phyloP scores from a whole-genome alignment of 23 red algal genomes.

The Gracilaria caudata region DNA sequence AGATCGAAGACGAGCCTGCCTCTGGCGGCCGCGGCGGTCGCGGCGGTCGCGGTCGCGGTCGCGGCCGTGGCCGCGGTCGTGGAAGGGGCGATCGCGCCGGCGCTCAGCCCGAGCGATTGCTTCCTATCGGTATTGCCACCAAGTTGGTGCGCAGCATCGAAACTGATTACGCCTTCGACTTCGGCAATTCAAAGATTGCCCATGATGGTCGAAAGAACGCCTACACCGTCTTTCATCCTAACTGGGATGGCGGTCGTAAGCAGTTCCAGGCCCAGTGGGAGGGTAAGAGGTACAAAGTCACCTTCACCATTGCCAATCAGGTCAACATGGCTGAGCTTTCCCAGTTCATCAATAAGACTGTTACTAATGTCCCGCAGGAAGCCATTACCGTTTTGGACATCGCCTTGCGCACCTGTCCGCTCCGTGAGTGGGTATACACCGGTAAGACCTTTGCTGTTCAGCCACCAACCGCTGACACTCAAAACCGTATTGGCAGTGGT shows the following conservation, averaged over 20 bases:
- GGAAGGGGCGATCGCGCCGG: neutral
- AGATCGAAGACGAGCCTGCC: conserved; percentile 50
- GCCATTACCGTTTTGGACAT: conserved; percentile 60
- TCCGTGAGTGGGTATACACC: conserved; percentile 61
- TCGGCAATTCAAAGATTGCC: conserved; percentile 53
- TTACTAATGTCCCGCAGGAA: conserved; percentile 47
- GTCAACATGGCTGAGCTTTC: conserved; percentile 54
- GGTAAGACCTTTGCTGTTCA: conserved; percentile 53
- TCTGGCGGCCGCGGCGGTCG: conserved; percentile 52
- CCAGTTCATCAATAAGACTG: conserved; percentile 50
- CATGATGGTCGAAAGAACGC: conserved; percentile 80
- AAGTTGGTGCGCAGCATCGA: conserved; percentile 54
- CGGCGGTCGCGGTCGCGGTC: conserved; percentile 49
- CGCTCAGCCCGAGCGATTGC: conserved; percentile 44
- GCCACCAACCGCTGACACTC: neutral
- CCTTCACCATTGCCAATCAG: conserved; percentile 36
- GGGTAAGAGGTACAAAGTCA: conserved; percentile 55
- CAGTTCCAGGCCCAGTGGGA: conserved; percentile 33
- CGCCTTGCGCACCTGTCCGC: conserved; percentile 62
- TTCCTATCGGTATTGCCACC: conserved; percentile 65
- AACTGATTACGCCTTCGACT: conserved; percentile 20
- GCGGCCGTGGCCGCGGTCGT: conserved; percentile 44
- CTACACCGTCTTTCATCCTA: conserved; percentile 40
- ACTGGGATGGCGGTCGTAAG: conserved; percentile 26
- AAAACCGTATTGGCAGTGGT: conserved; percentile 45